These are phyloP conservation scores for Fonsecaea erecta DNA, from an alignment of 2,329 filamentous ascomycete species.

Conservation along the genomic window DNA sequence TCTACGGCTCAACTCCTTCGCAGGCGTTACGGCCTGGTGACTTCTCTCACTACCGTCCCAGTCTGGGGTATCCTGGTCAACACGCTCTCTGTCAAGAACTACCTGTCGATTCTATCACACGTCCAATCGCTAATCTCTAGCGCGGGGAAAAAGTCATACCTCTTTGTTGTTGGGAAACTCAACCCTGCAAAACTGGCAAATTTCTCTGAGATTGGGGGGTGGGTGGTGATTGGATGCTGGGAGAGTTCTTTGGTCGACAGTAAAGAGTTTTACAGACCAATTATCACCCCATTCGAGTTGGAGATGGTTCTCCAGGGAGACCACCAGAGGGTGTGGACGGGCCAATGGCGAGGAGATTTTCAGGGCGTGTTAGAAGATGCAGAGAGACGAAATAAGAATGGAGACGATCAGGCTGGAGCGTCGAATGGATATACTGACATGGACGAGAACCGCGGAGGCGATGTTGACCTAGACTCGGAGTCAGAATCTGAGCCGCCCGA, in stretches of 20 bases:
- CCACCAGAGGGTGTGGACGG: constrained; percentile 78
- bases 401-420: background rate
- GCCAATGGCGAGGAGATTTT: constrained; percentile 87
- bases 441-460: constrained; percentile 39
- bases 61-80: constrained; percentile 96
- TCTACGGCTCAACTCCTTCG: constrained; percentile 67
- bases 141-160: constrained; percentile 92
- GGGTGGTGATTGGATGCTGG: constrained; percentile 98
- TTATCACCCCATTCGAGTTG: constrained; percentile 95
- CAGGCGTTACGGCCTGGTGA: constrained; percentile 84
- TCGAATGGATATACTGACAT: constrained; percentile 35
- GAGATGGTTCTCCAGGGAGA: constrained; percentile 76
- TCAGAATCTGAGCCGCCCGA: constrained; percentile 72
- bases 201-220: constrained; percentile 91
- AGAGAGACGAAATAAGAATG: constrained; percentile 15
- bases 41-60: constrained; percentile 76
- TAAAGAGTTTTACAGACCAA: constrained; percentile 82
- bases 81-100: constrained; percentile 89
- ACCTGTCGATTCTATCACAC: constrained; percentile 76
- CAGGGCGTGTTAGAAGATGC: constrained; percentile 63
- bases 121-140: constrained; percentile 73
- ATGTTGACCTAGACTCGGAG: constrained; percentile 60
- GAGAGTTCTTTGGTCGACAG: constrained; percentile 92
- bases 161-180: constrained; percentile 93
- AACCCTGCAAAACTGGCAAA: constrained; percentile 96